Conservation (phyloP, 2,329 filamentous ascomycete species). For the Xylaria sp. region DNA sequence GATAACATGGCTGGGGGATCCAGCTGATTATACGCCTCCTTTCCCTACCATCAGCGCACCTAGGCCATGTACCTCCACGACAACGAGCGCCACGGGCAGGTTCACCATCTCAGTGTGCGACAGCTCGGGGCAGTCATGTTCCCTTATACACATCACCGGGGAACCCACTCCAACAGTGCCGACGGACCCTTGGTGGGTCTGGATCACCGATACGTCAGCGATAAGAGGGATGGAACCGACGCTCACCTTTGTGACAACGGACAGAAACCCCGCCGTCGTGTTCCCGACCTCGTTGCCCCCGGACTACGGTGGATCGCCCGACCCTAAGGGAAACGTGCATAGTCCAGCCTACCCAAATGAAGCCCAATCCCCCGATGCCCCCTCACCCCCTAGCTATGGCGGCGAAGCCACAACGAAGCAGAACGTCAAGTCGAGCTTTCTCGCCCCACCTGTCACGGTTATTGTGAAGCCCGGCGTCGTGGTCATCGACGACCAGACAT, state of each 20-base stretch:
- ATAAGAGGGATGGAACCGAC: conserved; percentile 41
- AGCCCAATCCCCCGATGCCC: conserved; percentile 16
- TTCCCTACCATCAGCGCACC: conserved; percentile 55
- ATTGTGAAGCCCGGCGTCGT: conserved; percentile 58
- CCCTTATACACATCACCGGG: conserved; percentile 37
- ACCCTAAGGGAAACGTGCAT: conserved; percentile 26
- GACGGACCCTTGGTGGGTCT: conserved; percentile 34
- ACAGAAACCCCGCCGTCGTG: conserved; percentile 65
- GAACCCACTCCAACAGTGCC: conserved; percentile 26
- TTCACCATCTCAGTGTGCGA: conserved; percentile 47
- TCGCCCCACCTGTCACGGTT: conserved; percentile 51
- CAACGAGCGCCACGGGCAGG: conserved; percentile 42
- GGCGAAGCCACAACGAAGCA: conserved; percentile 34
- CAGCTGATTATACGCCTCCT: conserved; percentile 58
- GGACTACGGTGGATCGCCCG: conserved; percentile 49
- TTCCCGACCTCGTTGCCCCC: conserved; percentile 53
- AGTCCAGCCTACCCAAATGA: conserved; percentile 31
- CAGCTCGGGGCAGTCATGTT: conserved; percentile 49
- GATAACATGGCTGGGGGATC: conserved; percentile 59
- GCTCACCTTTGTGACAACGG: conserved; percentile 61
- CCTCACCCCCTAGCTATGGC: conserved; percentile 44
- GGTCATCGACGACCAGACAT: conserved; percentile 59
- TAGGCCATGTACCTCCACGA: conserved; percentile 50
- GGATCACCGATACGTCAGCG: conserved; percentile 16
- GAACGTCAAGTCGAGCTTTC: conserved; percentile 33